phyloP scores from a whole-genome alignment of 768 basidiomycete species.

The Kwoniella europaea region DNA sequence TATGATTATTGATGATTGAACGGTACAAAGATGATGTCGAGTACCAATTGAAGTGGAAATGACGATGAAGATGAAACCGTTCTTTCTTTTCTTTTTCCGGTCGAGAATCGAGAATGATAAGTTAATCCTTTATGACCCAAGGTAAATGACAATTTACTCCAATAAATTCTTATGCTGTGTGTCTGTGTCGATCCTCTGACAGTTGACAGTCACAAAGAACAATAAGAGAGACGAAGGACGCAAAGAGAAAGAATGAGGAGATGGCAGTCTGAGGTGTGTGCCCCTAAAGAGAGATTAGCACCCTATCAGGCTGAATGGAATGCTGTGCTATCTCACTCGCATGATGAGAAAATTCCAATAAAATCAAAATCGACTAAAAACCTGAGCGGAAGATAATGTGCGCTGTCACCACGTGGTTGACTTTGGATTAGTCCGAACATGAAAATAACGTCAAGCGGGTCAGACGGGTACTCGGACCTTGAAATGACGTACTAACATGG shows the following conservation, averaged over 20 bases:
- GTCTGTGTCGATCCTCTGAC: background rate
- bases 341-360: background rate
- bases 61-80: too few relatives aligned
- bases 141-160: too few relatives aligned
- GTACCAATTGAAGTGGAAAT: too few relatives aligned
- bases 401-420: background rate
- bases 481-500: too few relatives aligned
- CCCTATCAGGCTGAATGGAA: background rate
- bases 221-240: background rate
- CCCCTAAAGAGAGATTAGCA: background rate
- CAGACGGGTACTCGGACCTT: too few relatives aligned
- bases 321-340: background rate
- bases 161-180: background rate
- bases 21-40: too few relatives aligned
- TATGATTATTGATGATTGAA: background rate
- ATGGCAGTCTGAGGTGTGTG: background rate
- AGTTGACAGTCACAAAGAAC: background rate
- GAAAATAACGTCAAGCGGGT: background rate
- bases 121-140: too few relatives aligned
- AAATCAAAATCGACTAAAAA: background rate
- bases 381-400: background rate
- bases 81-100: too few relatives aligned
- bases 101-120: too few relatives aligned
- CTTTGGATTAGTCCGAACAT: background rate
- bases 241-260: background rate